phyloP scores from a whole-genome alignment of 2,329 filamentous ascomycete genomes.

The Botrytis paeoniae region DNA sequence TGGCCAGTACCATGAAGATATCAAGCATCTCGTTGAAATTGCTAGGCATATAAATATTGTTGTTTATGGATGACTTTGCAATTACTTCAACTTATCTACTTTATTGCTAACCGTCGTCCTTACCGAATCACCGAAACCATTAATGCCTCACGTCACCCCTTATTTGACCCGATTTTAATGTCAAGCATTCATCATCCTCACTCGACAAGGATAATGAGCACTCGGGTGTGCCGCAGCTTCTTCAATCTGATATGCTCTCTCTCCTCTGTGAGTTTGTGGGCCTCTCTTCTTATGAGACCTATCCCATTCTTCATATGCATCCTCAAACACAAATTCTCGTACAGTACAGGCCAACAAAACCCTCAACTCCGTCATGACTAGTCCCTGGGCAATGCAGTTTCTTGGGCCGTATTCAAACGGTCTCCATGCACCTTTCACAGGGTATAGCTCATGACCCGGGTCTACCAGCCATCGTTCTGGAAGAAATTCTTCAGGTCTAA shows the following conservation, averaged over 20 bases:
- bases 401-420: constrained; percentile 7
- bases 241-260: constrained; percentile 1
- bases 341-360: constrained; percentile 44
- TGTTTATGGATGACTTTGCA: neutral
- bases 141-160: neutral
- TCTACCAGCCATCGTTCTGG: constrained; percentile 47
- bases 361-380: constrained; percentile 49
- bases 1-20: neutral
- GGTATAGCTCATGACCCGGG: constrained; percentile 35
- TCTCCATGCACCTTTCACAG: neutral
- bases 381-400: constrained; percentile 41
- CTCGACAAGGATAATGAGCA: neutral
- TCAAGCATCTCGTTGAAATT: neutral
- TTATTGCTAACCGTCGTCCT: neutral
- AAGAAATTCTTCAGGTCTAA: constrained; percentile 44
- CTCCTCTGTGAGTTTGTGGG: neutral
- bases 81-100: neutral
- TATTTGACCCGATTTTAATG: neutral
- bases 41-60: neutral
- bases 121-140: neutral
- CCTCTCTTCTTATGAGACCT: neutral
- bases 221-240: neutral
- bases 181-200: neutral
- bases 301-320: constrained; percentile 11
- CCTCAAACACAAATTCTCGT: constrained; percentile 5